Evolutionary conservation across 306 rosid genomes (phyloP).

Genomic region (Malus orientalis): DNA sequence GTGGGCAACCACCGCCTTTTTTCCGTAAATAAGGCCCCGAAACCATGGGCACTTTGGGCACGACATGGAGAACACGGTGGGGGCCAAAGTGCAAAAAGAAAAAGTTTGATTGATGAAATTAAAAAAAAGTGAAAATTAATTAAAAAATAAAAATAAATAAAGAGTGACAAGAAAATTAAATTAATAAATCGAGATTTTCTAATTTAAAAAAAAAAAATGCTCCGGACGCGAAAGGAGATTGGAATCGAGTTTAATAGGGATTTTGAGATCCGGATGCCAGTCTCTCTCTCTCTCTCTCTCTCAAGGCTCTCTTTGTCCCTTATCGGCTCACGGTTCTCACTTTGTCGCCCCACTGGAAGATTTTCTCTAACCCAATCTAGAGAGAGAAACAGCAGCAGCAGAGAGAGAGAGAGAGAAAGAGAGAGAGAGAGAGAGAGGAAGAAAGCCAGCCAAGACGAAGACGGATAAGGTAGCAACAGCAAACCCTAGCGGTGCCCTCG

Average conservation of each 20-base stretch:
- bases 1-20: neutral
- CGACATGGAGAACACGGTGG: neutral
- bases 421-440: neutral
- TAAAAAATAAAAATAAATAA: neutral
- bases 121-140: neutral
- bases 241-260: conserved; percentile 18
- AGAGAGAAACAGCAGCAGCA: neutral
- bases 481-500: conserved; percentile 14
- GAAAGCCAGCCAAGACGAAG: neutral
- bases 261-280: conserved; percentile 61
- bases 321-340: conserved; percentile 68
- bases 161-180: neutral
- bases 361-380: conserved; percentile 33
- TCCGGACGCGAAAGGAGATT: conserved; percentile 52
- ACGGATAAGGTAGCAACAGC: conserved; percentile 12
- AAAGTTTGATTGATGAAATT: conserved; percentile 20
- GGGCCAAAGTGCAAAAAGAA: conserved; percentile 34
- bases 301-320: conserved; percentile 59
- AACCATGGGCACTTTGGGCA: conserved; percentile 23
- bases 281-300: conserved; percentile 22
- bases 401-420: neutral
- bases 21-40: conserved; percentile 30
- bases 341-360: conserved; percentile 50
- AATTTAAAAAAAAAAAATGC: neutral
- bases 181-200: neutral